Conservation (phyloP, 2,329 filamentous ascomycete species). For the Celoporthe dispersa region DNA sequence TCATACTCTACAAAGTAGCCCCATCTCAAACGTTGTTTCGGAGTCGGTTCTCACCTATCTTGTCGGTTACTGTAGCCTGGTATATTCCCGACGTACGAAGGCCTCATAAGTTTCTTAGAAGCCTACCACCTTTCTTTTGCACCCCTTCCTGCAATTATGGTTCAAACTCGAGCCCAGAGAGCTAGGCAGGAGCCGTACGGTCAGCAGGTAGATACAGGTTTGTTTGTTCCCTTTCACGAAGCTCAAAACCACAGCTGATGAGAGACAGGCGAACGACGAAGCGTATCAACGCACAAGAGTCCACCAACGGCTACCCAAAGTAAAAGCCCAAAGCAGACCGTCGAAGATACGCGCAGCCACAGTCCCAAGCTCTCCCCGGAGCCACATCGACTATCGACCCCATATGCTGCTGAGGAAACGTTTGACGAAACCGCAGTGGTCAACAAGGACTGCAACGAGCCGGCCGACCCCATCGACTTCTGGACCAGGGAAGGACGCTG, state of each 20-base stretch:
- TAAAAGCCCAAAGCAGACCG: too few species aligned
- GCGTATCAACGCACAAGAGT: not conserved
- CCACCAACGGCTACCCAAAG: too few species aligned
- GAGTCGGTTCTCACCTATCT: too few species aligned
- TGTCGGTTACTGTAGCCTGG: too few species aligned
- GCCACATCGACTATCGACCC: not conserved
- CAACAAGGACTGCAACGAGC: too few species aligned
- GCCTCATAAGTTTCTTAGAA: too few species aligned
- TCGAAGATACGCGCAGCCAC: not conserved
- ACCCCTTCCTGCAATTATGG: conserved; percentile 27
- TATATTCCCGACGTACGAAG: too few species aligned
- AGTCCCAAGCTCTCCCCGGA: not conserved
- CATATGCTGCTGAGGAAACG: not conserved
- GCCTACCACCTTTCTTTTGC: not conserved
- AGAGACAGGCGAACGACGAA: not conserved
- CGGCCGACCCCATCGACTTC: not conserved
- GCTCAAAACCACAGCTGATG: not conserved
- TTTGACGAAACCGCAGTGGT: too few species aligned
- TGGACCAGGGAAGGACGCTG: not conserved
- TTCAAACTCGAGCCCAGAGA: conserved; percentile 31
- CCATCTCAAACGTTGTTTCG: too few species aligned
- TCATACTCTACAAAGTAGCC: too few species aligned
- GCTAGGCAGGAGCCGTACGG: conserved; percentile 5
- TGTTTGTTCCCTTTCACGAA: not conserved
- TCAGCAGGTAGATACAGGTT: conserved; percentile 14